Evolutionary conservation across 2,329 filamentous ascomycete species (phyloP), one percentile per base, ranked within the genome.

Genomic region (Paraconiothyrium sp.): DNA sequence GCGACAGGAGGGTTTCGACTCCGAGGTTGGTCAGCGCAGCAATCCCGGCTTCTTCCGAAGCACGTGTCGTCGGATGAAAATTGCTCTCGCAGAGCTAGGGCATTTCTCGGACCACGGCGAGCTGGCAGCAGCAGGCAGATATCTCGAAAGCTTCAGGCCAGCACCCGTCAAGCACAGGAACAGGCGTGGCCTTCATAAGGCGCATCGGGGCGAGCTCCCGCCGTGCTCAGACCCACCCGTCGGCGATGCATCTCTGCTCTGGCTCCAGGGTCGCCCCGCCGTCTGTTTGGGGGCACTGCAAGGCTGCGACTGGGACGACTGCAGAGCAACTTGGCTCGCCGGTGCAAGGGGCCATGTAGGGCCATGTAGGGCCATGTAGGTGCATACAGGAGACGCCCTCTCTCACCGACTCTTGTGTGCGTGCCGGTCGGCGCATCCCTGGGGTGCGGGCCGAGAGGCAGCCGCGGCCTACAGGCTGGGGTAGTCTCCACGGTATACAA

Each of bases 21-120:
- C 16, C 39, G 55, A 48, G 47, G 34, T 32, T 59, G 30, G 39
- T 54, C 34, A 34, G 37, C 47, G 52, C 41, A 16, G 30, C 54
- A 47, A 52, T 61, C 63, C 70, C 70, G 70, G 71, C 54, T 67
- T 68, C 61, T 43, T 65, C 71, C 71, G 71, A 67, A 60, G 50
- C 66, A 67, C 65, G 68, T 72, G 67, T 43, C 60, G 34, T 32
- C 44, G 50, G 43, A 48, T 41, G 32, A 32, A 22, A 46, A 46
- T 1, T 6, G 8, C n/a, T 22, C n/a, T 44, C 9, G 24, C 20
- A 20, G 50, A 54, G 52, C 57, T 59, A 57, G 60, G 60, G 35
- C 52, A 59, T 52, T 52, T 24, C 44, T 60, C 57, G 61, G 57
- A 55, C 62, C 54, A 35, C 50, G 48, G 41, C 65, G 63, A 63